A percentile compares a stretch with the other conserved stretches of the same genome.
Conservation (phyloP, 306 rosid species). For the Dryas octopetala region DNA sequence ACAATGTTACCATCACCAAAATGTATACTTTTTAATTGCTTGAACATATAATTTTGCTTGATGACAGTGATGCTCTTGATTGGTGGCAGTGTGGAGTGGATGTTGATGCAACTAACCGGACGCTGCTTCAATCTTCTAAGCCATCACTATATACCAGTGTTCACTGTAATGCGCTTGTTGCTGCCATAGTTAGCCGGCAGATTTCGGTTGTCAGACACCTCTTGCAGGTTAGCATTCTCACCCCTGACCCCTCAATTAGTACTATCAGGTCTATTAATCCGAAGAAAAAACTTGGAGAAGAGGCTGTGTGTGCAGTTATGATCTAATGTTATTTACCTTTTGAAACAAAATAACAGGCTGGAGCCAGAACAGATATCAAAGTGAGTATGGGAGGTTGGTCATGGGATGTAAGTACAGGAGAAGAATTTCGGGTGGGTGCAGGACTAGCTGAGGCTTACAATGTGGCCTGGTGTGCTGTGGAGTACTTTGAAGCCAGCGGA, state of each 20-base stretch:
- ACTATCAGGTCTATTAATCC: not conserved
- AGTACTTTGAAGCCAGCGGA: constrained; percentile 63
- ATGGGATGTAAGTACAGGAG: constrained; percentile 61
- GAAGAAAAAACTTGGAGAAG: not conserved
- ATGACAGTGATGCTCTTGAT: constrained; percentile 16
- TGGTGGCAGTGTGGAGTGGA: constrained; percentile 56
- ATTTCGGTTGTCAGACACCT: constrained; percentile 48
- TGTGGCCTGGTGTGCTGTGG: constrained; percentile 72
- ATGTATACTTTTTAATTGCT: not conserved
- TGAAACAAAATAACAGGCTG: constrained; percentile 38
- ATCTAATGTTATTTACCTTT: constrained; percentile 1
- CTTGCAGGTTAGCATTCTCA: constrained; percentile 50
- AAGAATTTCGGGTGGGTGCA: constrained; percentile 68
- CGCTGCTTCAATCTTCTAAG: constrained; percentile 57
- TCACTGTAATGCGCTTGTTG: constrained; percentile 58
- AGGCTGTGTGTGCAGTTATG: too few species aligned
- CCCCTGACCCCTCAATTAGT: not conserved
- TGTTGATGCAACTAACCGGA: constrained; percentile 47
- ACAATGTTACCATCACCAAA: not conserved
- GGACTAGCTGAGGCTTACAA: constrained; percentile 68
- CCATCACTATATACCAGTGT: constrained; percentile 59
- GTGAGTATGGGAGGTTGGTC: constrained; percentile 68
- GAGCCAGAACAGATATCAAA: constrained; percentile 48
- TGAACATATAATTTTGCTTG: constrained; percentile 10
- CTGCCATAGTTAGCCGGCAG: constrained; percentile 61